Evolutionary conservation across 2,329 filamentous ascomycete species (phyloP).

Genomic region (Phyllosticta citribraziliensis): DNA sequence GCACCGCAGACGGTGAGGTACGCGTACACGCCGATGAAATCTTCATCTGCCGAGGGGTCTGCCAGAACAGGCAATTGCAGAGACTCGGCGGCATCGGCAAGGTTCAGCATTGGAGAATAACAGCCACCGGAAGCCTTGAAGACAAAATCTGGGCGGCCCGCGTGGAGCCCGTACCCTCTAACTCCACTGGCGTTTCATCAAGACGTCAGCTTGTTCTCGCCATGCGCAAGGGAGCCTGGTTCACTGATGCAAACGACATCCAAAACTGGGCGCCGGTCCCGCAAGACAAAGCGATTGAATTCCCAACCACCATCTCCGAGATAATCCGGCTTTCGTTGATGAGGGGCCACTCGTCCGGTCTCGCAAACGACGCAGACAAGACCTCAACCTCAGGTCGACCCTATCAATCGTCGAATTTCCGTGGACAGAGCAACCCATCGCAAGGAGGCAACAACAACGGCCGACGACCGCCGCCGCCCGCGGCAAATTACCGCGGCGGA

Average conservation of each 20-base stretch:
- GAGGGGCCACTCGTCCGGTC: conserved; percentile 43
- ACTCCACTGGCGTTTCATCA: conserved; percentile 2
- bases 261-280: conserved; percentile 72
- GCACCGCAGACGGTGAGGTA: conserved; percentile 58
- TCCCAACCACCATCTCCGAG: conserved; percentile 78
- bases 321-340: conserved; percentile 57
- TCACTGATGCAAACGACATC: conserved; percentile 72
- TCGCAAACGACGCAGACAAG: conserved; percentile 12
- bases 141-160: conserved; percentile 81
- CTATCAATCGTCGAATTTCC: not conserved
- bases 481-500: conserved; percentile 21
- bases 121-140: conserved; percentile 63
- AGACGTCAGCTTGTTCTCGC: conserved; percentile 69
- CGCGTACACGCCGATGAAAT: conserved; percentile 83
- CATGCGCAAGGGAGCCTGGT: conserved; percentile 62
- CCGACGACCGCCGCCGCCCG: not conserved
- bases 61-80: conserved; percentile 41
- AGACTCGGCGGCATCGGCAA: conserved; percentile 81
- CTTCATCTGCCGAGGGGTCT: conserved; percentile 65
- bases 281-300: conserved; percentile 59
- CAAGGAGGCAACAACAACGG: not conserved
- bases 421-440: not conserved
- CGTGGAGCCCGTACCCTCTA: conserved; percentile 59
- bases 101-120: conserved; percentile 76
- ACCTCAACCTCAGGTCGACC: not conserved